Evolutionary conservation across 2,329 filamentous ascomycete genomes (phyloP), one percentile per base, ranked within the genome.

Genomic region (Elsinoe ampelina): DNA sequence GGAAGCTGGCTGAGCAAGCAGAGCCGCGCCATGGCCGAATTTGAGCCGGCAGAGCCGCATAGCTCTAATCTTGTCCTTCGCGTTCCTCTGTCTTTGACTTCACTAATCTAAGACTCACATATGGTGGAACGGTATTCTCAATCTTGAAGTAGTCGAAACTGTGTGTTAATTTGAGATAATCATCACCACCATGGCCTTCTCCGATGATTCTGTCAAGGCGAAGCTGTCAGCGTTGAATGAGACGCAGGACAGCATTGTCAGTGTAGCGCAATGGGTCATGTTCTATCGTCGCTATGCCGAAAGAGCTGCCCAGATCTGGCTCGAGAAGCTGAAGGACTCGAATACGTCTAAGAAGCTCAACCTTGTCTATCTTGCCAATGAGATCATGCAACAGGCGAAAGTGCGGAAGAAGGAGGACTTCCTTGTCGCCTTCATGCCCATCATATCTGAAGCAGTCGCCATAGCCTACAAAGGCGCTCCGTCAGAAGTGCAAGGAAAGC

Each of bases 201-300:
- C 87, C 63, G 91, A 97, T 73, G 93, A 98, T 75, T 88, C 90
- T 47, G 90, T 98, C 57, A 83, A 91, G 70, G 89, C 92, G 55
- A 96, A 96, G 76, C 85, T 98, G 55, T 95, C 91, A 32, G 89
- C 90, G 41, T 81, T 98, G 61, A 96, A 95, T 72, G 95, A 98
- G 74, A 95, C 90, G 10, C 92, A 98, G 71, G 93, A 98, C 70
- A 95, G 90, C 73, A 97, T 98, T 67, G 83, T 95, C 60, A 92
- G 89, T 35, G 91, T 95, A 61, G 90, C 93, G 58, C 92, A 97
- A 83, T 98, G 95, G 95, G 93, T 98, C 60, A 95, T 98, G 86
- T 98, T 98, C 71, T 92, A 98, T 74, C 86, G 90, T 90, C 85
- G 93, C 70, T 88, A 96, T 73, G 92, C 95, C 55, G 89, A 95